Base-by-base conservation (phyloP, 331 rosid species). In the Cydonia oblonga region DNA sequence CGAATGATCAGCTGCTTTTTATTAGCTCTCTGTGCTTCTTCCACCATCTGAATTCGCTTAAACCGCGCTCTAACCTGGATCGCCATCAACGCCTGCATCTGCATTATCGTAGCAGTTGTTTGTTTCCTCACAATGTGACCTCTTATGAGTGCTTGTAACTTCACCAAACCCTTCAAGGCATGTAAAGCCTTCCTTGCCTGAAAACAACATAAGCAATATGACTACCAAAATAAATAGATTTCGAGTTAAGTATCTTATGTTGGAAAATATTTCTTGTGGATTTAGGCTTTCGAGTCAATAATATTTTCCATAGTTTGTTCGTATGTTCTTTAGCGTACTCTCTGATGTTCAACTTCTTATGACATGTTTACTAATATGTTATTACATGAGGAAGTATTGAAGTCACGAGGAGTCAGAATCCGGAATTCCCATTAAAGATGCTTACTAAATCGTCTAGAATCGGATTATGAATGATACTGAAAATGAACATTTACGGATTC, bases 71-170 rank as follows among this genome's bases (percentile, higher is more conserved):
- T 74, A 61, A 95, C 93, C 81, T 95, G 99, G 74, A 95, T 95
- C n/a, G 96, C 78, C 85, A 91, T 91, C 81, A 95, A 79, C 2
- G 99, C 96, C 62, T 91, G 97, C 93, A 95, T 87, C 75, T 87
- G 85, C 59, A 75, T 85, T 76, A 93, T 73, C 6, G 89, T 84
- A 28, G 92, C 83, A 51, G 86, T 82, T 32, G 96, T 86, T 78
- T 84, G 92, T 81, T 91, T 95, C 82, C 99, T 90, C 33, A 95
- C 96, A 53, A 88, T 93, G 72, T 91, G 87, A 61, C 97, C 99
- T 79, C 97, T 91, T 67, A 91, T 92, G 2, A 87, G 86, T 76
- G 99, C 99, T 64, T 91, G 99, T 49, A 95, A 67, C 86, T 91
- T 95, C 44, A 95, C 99, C 53, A 95, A 71, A 66, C 92, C 96